A percentile compares a stretch with the other conserved stretches of the same genome.
These are phyloP conservation scores for Gaeumannomyces sp. DNA, from an alignment of 2,329 filamentous ascomycete genomes.

Conservation along the genomic window DNA sequence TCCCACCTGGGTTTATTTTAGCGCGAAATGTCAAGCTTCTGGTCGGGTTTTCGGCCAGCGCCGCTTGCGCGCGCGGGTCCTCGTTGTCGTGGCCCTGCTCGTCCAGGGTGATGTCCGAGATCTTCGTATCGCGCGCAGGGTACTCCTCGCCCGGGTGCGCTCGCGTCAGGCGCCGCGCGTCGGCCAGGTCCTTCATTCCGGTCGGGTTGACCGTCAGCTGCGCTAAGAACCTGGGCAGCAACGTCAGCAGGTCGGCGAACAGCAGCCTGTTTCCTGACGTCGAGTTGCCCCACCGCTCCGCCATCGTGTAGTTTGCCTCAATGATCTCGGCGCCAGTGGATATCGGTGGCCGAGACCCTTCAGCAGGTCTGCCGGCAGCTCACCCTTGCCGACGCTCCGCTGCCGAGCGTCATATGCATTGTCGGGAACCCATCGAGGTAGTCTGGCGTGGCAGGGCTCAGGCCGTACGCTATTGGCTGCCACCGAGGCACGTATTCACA, in stretches of 20 bases:
- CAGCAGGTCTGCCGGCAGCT: no score
- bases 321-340: conserved; percentile 45
- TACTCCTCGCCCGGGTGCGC: conserved; percentile 47
- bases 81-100: conserved; percentile 46
- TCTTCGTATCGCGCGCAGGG: conserved; percentile 50
- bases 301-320: conserved; percentile 38
- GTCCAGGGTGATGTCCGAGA: conserved; percentile 50
- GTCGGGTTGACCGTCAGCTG: conserved; percentile 52
- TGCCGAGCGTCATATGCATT: no score
- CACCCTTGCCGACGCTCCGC: no score
- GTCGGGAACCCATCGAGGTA: no score
- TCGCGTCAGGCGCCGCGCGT: conserved; percentile 47
- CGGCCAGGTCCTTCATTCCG: conserved; percentile 42
- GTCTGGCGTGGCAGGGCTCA: no score
- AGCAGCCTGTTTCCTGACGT: conserved; percentile 1
- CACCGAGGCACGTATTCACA: no score
- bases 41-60: conserved; percentile 40
- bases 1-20: no score
- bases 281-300: conserved; percentile 5
- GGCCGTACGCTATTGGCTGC: no score
- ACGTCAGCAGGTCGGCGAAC: conserved; percentile 50
- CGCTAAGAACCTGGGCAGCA: conserved; percentile 51
- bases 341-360: no score
- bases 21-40: no score
- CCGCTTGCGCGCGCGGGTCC: conserved; percentile 48